Base-by-base conservation (phyloP, 306 rosid species). In the Acacia melanoxylon region DNA sequence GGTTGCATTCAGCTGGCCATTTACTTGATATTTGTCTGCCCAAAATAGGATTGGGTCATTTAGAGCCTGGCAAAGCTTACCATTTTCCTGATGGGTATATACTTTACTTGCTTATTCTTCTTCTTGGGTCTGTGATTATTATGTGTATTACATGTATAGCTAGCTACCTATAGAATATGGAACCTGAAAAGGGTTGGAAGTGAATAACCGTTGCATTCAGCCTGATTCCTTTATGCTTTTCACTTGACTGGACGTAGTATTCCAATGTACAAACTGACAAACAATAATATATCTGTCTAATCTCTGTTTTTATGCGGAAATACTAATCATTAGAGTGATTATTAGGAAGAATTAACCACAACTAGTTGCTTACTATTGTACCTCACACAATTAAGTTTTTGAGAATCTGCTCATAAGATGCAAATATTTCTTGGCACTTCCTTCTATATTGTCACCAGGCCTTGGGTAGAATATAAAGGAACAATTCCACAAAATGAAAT, bases 1-100 rank as follows among this genome's bases (percentile, higher is more conserved):
- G 93, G 89, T 66, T 93, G 87, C 98, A 93, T 69, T 91, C 96
- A 17, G 94, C 97, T 1, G 93, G 94, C 58, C 93, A 91, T 89
- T 85, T 93, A 87, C 87, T 93, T 75, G 97, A 93, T 84, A 24
- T 73, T 40, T 93, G 97, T 72, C 82, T 87, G 74, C 77, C 85
- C 68, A 90, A 82, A 84, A 67, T 83, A 62, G 94, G 96, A 78
- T 84, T 89, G 78, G 90, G 86, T 35, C 88, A 91, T 81, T 70
- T 93, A 76, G 88, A 91, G 86, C 88, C 94, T 8, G 80, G 84
- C 74, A 93, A 93, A 86, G 92, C 93, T 72, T 90, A 91, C 90
- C 96, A 93, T 89, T 93, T 93, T 80, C 76, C 91, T 74, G 92
- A 91, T 84, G 98, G 97, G 97, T 93, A 86, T 81, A 83, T 65